A percentile compares a stretch with the other conserved stretches of the same genome.
These are phyloP conservation scores for Ceratobasidium sp. DNA, from an alignment of 1,284 basidiomycete species.

Conservation along the genomic window DNA sequence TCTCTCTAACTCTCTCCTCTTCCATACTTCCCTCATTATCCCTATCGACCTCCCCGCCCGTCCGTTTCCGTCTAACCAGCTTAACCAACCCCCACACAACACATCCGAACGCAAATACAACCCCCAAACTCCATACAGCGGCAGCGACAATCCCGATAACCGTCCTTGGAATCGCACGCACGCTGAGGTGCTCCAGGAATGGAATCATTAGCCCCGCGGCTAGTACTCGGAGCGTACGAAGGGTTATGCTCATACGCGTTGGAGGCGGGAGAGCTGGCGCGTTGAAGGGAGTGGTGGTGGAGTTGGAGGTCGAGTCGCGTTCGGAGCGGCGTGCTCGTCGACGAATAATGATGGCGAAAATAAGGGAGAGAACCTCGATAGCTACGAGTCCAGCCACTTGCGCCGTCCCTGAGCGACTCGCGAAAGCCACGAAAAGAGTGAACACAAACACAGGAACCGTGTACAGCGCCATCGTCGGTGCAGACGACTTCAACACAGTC, in stretches of 20 bases:
- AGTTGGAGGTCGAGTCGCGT: constrained; percentile 30
- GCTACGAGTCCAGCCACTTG: constrained; percentile 81
- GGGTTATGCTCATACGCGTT: constrained; percentile 65
- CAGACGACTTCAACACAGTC: constrained; percentile 62
- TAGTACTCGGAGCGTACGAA: constrained; percentile 73
- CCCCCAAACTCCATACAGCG: constrained; percentile 53
- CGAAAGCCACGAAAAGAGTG: constrained; percentile 81
- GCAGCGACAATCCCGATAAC: constrained; percentile 76
- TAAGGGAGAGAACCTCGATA: constrained; percentile 74
- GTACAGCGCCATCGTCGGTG: constrained; percentile 56
- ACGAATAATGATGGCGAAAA: constrained; percentile 67
- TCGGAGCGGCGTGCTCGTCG: constrained; percentile 62
- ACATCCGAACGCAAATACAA: constrained; percentile 52
- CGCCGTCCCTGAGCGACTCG: constrained; percentile 70
- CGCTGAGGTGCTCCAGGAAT: constrained; percentile 70
- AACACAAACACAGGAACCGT: constrained; percentile 69
- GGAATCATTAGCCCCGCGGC: constrained; percentile 75
- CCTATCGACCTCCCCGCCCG: constrained; percentile 2
- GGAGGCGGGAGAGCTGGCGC: constrained; percentile 29
- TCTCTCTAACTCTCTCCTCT: constrained; percentile 24
- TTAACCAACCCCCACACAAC: constrained; percentile 47
- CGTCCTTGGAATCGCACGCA: constrained; percentile 80
- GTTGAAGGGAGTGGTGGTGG: constrained; percentile 50
- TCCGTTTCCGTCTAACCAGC: constrained; percentile 8
- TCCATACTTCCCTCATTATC: constrained; percentile 6